Base-by-base conservation (phyloP, 2,329 filamentous ascomycete species). In the Penicillium thymicola region DNA sequence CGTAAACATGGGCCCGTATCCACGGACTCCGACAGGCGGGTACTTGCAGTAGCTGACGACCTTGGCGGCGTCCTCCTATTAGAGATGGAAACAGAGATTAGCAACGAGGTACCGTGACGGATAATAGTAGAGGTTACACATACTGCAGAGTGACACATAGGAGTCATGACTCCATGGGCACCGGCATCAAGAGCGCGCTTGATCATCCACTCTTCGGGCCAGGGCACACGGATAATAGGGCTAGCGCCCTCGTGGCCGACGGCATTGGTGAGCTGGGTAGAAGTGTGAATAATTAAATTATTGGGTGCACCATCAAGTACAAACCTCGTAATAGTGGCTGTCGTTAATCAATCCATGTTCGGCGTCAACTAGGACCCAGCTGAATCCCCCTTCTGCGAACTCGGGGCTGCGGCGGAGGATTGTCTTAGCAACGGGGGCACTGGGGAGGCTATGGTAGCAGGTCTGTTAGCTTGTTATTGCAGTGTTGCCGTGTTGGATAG, bases 301-400 rank as follows among this genome's bases (percentile, higher is more conserved):
- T 9, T 2, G 5, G 10, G 36, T 2, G 25, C 25, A 27, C 25
- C 8, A 8, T 27, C 6, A 27, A 27, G 2, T 11, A 53, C 59
- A 10, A 30, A 72, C 69, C 54, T 73, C 72, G 44, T 75, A 75
- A 58, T 75, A 75, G 53, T 75, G 63, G 40, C 62, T 59, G 47
- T 75, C 74, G 30, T 68, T 65, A 54, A 76, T 75, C 58, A 75
- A 65, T 34, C 73, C 73, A 58, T 76, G 74, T 61, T 76, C 74
- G 34, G 70, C 72, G 44, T 76, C 74, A 36, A 76, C 64, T 10
- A 76, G 61, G 21, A 75, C 72, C 74, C 74, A 76, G 59, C 65
- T 69, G 59, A 70, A 72, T 41, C 54, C 54, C 8, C 48, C 43
- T 61, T 63, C 30, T 5, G 62, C 51, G 11, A 60, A 65, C 8